Evolutionary conservation across 164 flowering plant genomes (phyloP), one percentile per base, ranked within the genome.

Genomic region (Tetracentron sinense): DNA sequence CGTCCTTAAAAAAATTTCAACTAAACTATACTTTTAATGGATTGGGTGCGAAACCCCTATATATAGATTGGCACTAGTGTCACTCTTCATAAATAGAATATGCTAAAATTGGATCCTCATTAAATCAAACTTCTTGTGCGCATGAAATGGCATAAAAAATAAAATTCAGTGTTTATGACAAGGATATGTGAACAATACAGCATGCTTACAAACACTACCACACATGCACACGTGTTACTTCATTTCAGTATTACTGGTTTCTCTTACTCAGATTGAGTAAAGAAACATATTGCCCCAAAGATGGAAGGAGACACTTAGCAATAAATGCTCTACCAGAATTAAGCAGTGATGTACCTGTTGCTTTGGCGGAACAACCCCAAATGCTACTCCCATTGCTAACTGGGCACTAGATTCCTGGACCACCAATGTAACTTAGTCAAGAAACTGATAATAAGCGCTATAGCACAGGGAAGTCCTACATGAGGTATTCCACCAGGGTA

Each of bases 381-480:
- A 92, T 29, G 97, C 87, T 62, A 58, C 81, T 69, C 97, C 97
- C 94, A 92, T 80, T 7, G 99, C 99, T 57, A 92, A 77, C 68
- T 85, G 89, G 16, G 83, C 66, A 71, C 99, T 89, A 62, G 99
- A 95, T 78, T 95, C 99, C 99, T 95, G 74, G 35, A 69, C 66
- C 75, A 78, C 54, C 54, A 64, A 67, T n/a, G n/a, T 30, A n/a
- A n/a, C 30, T 29, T 38, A 75, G 42, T 64, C 27, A 60, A 66
- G 38, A 58, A 16, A 58, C 25, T 16, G 61, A 19, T 31, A 57
- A 51, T n/a, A 33, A 50, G 20, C 22, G 27, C 20, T 46, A 63
- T 0, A 52, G 31, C 28, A 23, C 8, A 42, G 15, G 17, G 28
- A 67, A 38, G 19, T 26, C 25, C 55, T 52, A 30, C 1, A 33